Base-by-base conservation (phyloP, 2,329 filamentous ascomycete species). In the Penicillium sp. region DNA sequence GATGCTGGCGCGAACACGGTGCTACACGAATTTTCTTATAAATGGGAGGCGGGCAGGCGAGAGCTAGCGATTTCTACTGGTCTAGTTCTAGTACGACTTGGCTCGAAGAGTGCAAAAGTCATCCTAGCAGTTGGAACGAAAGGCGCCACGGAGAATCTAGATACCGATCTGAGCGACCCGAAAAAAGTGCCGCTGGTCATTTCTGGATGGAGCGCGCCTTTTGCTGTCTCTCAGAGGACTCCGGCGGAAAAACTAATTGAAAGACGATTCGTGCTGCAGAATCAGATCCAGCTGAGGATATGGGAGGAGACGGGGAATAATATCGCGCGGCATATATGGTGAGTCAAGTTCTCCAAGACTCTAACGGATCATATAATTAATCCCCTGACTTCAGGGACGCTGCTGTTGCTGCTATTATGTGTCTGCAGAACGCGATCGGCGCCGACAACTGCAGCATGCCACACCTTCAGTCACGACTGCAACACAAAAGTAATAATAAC, bases 281-380 rank as follows among this genome's bases (percentile, higher is more conserved):
- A 70, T 35, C 69, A 72, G 21, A 63, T 72, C 5, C 65, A 66
- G 5, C 63, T 85, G 9, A 69, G 70, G 33, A 81, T 89, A 46
- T 85, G 82, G 76, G 87, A 90, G 67, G 87, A 89, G 64, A 87
- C 84, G 0, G 86, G 86, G 3, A 86, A 90, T 65, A 88, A 84
- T 66, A 89, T 90, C 64, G 87, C 87, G 5, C 77, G 85, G 43
- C 87, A 90, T 72, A 78, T 89, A 49, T 90, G 87, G 87, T 86
- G 76, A 66, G 71, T 23, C 86, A 76, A 66, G 71, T 23, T 60
- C 11, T 18, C 43, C 47, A 6, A 8, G 1, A 59, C 11, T 18
- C 43, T 47, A 6, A 8, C 1, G 4, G 43, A 35, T n/a, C 30
- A n/a, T 35, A n/a, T 8, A 9, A 12, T 18, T 21, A 20, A 20